These are phyloP conservation scores for Corymbia maculata DNA, from an alignment of 345 rosid species.

Conservation along the genomic window DNA sequence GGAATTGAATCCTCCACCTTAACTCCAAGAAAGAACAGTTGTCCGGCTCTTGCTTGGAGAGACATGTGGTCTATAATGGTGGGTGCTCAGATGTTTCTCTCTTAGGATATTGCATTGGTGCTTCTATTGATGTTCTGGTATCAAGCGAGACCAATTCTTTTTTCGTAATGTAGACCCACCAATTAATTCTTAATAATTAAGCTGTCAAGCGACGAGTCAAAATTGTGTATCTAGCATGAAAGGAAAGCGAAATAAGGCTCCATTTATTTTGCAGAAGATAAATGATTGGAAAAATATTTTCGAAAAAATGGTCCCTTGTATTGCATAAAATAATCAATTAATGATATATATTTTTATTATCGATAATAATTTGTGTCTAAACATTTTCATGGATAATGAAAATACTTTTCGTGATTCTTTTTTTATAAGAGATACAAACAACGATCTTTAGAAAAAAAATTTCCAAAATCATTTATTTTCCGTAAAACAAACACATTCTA, in stretches of 20 bases:
- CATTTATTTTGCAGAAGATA: accelerated
- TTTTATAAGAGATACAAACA: background rate
- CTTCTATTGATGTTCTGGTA: background rate
- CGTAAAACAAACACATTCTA: background rate
- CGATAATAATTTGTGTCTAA: background rate
- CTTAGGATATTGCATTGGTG: background rate
- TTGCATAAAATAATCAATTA: background rate
- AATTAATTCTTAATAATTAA: background rate
- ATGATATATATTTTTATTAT: background rate
- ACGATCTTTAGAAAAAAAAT: background rate
- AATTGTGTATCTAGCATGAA: background rate
- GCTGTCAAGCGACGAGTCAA: background rate
- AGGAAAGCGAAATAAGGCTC: background rate
- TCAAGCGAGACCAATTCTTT: background rate
- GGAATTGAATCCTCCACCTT: background rate
- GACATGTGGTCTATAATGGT: background rate
- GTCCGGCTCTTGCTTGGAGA: background rate
- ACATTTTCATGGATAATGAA: background rate
- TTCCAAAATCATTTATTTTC: background rate
- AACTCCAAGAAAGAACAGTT: background rate
- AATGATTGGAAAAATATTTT: background rate
- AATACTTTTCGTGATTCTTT: background rate
- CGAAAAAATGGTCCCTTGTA: background rate
- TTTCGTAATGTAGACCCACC: background rate
- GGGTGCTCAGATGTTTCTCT: background rate